Percentiles rank a stretch among this genome's conserved stretches.
Conservation (phyloP, 305 asterid genomes). For the Ajuga reptans region DNA sequence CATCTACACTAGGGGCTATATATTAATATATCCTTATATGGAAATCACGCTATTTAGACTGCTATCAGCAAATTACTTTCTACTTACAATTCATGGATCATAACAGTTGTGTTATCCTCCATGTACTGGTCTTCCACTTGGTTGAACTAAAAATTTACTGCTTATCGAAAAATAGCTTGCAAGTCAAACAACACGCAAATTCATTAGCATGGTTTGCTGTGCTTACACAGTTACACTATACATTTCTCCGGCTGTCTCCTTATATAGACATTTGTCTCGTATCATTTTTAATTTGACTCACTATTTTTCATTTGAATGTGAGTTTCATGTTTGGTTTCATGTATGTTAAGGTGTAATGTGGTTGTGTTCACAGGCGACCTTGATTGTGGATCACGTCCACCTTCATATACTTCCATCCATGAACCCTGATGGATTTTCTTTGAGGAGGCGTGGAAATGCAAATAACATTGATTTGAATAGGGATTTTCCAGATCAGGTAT, state of each 20-base stretch:
- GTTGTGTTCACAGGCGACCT: conserved; percentile 47
- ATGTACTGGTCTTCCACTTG: background rate
- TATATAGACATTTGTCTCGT: background rate
- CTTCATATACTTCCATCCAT: conserved; percentile 86
- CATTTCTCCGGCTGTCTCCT: background rate
- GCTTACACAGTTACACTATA: background rate
- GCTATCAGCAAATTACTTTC: background rate
- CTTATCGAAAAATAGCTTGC: background rate
- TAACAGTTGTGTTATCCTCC: background rate
- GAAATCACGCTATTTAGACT: conserved; percentile 6
- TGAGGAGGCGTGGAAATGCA: conserved; percentile 72
- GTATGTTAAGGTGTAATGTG: conserved; percentile 11
- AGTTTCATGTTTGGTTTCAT: background rate
- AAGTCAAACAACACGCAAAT: background rate
- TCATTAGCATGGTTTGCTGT: conserved; percentile 8
- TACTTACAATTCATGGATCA: background rate
- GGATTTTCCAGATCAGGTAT: conserved; percentile 91
- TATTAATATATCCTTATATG: background rate
- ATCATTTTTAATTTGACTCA: background rate
- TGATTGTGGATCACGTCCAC: conserved; percentile 69
- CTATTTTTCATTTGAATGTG: conserved; percentile 2
- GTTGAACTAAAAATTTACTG: background rate
- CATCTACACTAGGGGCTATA: background rate
- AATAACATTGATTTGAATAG: conserved; percentile 73
- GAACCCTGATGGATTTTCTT: conserved; percentile 78